Conservation (phyloP, 129 eudicot genomes). For the Pulicaria dysenterica region DNA sequence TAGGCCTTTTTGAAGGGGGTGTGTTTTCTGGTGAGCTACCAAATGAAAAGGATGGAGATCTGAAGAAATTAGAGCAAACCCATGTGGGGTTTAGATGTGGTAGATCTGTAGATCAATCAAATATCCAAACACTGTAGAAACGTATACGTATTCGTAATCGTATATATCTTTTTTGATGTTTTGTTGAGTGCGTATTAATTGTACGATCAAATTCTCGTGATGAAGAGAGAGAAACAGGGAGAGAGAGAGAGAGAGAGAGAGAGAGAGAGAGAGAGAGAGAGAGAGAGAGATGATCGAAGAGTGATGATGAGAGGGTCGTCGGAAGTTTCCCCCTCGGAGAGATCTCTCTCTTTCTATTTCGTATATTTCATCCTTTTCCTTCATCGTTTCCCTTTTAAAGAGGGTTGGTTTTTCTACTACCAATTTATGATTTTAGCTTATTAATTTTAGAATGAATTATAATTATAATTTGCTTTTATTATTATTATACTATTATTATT, state of each 20-base stretch:
- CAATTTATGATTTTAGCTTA: too few species aligned
- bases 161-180: conserved; percentile 2
- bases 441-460: too few species aligned
- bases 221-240: conserved; percentile 11
- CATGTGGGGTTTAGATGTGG: conserved; percentile 58
- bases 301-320: too few species aligned
- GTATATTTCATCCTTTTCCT: too few species aligned
- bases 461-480: too few species aligned
- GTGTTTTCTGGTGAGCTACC: conserved; percentile 35
- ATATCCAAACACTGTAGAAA: conserved; percentile 25
- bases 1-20: conserved; percentile 28
- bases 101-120: conserved; percentile 73
- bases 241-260: conserved; percentile 10
- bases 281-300: not conserved
- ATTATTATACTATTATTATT: too few species aligned
- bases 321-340: not conserved
- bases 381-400: too few species aligned
- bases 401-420: too few species aligned
- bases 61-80: conserved; percentile 36
- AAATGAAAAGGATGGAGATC: conserved; percentile 59
- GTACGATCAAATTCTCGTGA: conserved; percentile 31
- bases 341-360: too few species aligned
- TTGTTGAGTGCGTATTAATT: conserved; percentile 19
- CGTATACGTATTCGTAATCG: not conserved
- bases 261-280: conserved; percentile 10